Evolutionary conservation across 768 basidiomycete genomes (phyloP), one percentile per base, ranked within the genome.

Genomic region (Saitozyma sp.): DNA sequence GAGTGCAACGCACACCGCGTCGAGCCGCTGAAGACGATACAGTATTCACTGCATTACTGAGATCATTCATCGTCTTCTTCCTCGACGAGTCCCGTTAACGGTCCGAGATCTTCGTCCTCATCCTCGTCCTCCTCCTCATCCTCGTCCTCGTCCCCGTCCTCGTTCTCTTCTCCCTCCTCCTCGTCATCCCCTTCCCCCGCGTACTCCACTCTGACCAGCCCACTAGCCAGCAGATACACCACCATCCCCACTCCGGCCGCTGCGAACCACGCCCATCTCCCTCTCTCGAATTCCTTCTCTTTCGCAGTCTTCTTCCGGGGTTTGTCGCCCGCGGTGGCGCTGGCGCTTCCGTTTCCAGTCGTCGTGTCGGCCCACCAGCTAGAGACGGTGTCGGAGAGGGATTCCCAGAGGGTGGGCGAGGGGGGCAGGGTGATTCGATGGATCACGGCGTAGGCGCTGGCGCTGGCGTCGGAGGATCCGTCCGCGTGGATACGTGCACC

Each of bases 201-300:
- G 59, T 66, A 70, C 14, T 71, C 71, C 17, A 75, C 56, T 39
- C 48, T 53, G 0, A 76, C 64, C 50, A 76, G 42, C 16, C 75
- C 75, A 50, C 68, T 72, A 10, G 64, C 66, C 14, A 76, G 54
- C 4, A 76, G 46, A 65, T 76, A 76, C n/a, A 56, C 60, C n/a
- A 74, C 61, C 70, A 76, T 72, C 16, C 58, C 66, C 2, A 63
- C 62, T 1, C 57, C 67, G 13, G 70, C 73, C 37, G 66, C 70
- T 1, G 67, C 65, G 61, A 65, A 76, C 75, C 75, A 76, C 10
- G 66, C 53, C 74, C 70, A 73, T 55, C 74, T 58, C 2, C 64
- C 74, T 46, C 68, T 64, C 46, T 66, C 64, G 46, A 73, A 71
- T 37, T 51, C 53, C 56, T 66, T 76, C 37, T 73, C 70, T 55